Percentiles rank a stretch among this genome's conserved stretches.
phyloP scores from a whole-genome alignment of 495 filamentous ascomycete genomes.

The Talaromyces stipitatus region DNA sequence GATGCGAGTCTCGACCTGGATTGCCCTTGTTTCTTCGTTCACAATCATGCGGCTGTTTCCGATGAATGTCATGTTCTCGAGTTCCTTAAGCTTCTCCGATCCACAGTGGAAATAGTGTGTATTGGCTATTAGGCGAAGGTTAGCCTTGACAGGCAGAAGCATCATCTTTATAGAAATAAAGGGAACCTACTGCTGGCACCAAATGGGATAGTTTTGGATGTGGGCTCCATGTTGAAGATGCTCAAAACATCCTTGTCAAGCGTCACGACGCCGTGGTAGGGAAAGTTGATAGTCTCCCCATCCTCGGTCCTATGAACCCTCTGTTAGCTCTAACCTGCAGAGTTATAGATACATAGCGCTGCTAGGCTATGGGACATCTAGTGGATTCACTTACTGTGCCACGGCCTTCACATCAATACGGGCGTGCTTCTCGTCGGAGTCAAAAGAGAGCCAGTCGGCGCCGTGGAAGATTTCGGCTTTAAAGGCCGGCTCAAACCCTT shows the following conservation, averaged over 20 bases:
- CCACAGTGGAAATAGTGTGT: too few relatives aligned
- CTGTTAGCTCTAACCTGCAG: too few relatives aligned
- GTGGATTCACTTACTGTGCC: slow-evolving; percentile 4
- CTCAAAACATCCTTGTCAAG: slow-evolving; percentile 4
- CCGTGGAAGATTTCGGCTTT: slow-evolving; percentile 8
- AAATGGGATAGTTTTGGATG: slow-evolving; percentile 5
- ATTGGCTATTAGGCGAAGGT: too few relatives aligned
- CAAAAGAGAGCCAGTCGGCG: slow-evolving; percentile 11
- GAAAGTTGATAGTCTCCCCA: slow-evolving; percentile 3
- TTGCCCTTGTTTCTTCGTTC: slow-evolving; percentile 1
- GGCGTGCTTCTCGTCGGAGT: slow-evolving; percentile 9
- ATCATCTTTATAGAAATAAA: background rate
- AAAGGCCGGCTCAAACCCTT: slow-evolving; percentile 11
- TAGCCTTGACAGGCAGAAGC: background rate
- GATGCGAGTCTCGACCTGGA: slow-evolving; percentile 6
- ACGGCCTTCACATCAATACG: slow-evolving; percentile 8
- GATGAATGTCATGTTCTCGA: slow-evolving; percentile 9
- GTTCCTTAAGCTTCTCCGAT: background rate
- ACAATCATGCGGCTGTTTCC: slow-evolving; percentile 9
- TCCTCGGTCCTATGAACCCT: slow-evolving; percentile 2
- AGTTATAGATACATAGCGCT: too few relatives aligned
- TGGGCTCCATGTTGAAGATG: slow-evolving; percentile 5
- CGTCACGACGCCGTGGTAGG: slow-evolving; percentile 5
- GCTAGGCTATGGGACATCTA: too few relatives aligned
- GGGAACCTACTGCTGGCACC: slow-evolving; percentile 1